These are phyloP conservation scores for Nakazawaea wyomingensis DNA, from an alignment of 805 yeast genomes.

Conservation along the genomic window DNA sequence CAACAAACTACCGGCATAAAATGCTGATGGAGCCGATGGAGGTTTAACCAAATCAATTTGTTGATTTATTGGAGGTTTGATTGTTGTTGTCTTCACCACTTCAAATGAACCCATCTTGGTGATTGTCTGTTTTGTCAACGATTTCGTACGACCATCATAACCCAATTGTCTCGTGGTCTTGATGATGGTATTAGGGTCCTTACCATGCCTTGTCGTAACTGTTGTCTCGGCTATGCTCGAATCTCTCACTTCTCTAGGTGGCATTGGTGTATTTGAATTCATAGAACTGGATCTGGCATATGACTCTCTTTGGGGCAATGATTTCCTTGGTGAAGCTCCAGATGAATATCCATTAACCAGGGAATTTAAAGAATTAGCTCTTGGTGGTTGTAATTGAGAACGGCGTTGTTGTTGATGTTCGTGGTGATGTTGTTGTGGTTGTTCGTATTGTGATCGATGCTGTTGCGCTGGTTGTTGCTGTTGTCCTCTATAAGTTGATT, in stretches of 20 bases:
- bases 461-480: background rate
- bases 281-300: slow-evolving; percentile 3
- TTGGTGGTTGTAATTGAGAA: slow-evolving; percentile 22
- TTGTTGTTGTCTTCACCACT: slow-evolving; percentile 42
- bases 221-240: slow-evolving; percentile 16
- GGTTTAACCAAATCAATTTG: slow-evolving; percentile 12
- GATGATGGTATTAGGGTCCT: slow-evolving; percentile 27
- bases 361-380: slow-evolving; percentile 2
- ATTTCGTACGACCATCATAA: slow-evolving; percentile 45
- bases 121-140: slow-evolving; percentile 50
- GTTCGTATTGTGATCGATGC: background rate
- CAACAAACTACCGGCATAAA: slow-evolving; percentile 21
- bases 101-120: slow-evolving; percentile 44
- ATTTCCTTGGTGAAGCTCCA: background rate
- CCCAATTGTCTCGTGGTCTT: slow-evolving; percentile 49
- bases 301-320: background rate
- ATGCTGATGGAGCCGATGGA: slow-evolving; percentile 26
- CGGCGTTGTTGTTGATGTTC: slow-evolving; percentile 23
- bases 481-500: too few species aligned
- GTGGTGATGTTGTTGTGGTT: background rate
- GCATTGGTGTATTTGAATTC: slow-evolving; percentile 2
- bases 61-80: slow-evolving; percentile 25
- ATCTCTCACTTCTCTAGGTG: background rate
- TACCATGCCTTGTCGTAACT: slow-evolving; percentile 13
- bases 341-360: background rate